phyloP scores from a whole-genome alignment of 225 moss, liverwort and hornwort species.

The Bryum argenteum region DNA sequence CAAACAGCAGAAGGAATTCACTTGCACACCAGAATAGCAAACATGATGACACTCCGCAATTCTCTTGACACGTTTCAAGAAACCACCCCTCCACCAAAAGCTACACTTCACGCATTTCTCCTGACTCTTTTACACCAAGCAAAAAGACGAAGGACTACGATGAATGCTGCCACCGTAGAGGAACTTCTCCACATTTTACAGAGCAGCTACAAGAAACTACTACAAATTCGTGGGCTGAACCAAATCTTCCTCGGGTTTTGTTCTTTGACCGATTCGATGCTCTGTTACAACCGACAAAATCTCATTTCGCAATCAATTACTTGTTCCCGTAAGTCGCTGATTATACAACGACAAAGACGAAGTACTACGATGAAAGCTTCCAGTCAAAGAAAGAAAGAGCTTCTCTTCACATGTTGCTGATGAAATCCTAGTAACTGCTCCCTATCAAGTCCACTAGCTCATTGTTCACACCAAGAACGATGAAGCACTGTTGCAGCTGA shows the following conservation, averaged over 20 bases:
- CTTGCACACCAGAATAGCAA: background rate
- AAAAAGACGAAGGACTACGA: background rate
- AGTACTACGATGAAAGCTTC: background rate
- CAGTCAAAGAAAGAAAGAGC: background rate
- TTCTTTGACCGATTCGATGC: background rate
- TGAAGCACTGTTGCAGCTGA: background rate
- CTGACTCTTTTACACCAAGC: background rate
- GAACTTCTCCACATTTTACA: background rate
- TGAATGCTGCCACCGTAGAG: conserved; percentile 7
- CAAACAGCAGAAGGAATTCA: background rate
- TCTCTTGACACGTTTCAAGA: background rate
- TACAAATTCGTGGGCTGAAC: background rate
- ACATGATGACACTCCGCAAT: background rate
- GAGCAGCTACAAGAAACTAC: background rate
- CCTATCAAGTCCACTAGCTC: background rate
- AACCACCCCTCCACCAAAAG: background rate
- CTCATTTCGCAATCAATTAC: background rate
- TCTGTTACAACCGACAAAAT: background rate
- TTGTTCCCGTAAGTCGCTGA: background rate
- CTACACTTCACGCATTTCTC: background rate
- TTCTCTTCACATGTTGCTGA: background rate
- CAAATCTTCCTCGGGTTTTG: background rate
- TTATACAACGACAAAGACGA: background rate
- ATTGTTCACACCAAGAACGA: background rate
- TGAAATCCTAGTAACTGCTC: background rate